phyloP scores from a whole-genome alignment of 2,329 filamentous ascomycete genomes.

The Fusarium siculi region DNA sequence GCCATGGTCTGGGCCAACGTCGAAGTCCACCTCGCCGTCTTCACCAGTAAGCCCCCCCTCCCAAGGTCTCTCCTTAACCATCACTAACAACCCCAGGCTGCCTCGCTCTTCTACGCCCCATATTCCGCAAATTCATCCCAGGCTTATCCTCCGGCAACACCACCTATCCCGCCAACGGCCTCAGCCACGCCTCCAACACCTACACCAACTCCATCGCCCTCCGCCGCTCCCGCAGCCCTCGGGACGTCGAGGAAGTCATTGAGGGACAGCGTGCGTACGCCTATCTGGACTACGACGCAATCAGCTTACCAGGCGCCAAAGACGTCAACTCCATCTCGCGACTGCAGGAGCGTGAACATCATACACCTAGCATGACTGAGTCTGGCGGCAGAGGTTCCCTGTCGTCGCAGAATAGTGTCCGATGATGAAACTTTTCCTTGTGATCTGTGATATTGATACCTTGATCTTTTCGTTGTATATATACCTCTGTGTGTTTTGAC shows the following conservation, averaged over 20 bases:
- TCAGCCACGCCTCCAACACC: constrained; percentile 17
- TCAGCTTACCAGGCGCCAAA: constrained; percentile 35
- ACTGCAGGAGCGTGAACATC: constrained; percentile 16
- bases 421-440: constrained; percentile 12
- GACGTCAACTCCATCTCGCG: constrained; percentile 14
- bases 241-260: constrained; percentile 5
- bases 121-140: constrained; percentile 33
- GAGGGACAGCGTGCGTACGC: constrained; percentile 21
- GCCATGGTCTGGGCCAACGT: constrained; percentile 34
- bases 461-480: background rate
- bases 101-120: constrained; percentile 26
- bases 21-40: constrained; percentile 25
- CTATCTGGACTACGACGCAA: constrained; percentile 25
- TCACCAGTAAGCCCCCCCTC: constrained; percentile 8
- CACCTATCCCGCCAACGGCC: constrained; percentile 20
- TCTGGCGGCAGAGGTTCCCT: constrained; percentile 22
- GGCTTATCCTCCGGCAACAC: constrained; percentile 19
- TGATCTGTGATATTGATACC: constrained; percentile 19
- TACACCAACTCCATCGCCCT: constrained; percentile 4
- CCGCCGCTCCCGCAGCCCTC: background rate
- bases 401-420: constrained; percentile 19
- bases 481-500: background rate
- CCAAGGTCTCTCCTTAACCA: fast-evolving
- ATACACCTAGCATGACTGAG: constrained; percentile 13
- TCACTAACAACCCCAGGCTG: constrained; percentile 9